Evolutionary conservation across 2,329 filamentous ascomycete species (phyloP).

Genomic region (Nemania sp.): DNA sequence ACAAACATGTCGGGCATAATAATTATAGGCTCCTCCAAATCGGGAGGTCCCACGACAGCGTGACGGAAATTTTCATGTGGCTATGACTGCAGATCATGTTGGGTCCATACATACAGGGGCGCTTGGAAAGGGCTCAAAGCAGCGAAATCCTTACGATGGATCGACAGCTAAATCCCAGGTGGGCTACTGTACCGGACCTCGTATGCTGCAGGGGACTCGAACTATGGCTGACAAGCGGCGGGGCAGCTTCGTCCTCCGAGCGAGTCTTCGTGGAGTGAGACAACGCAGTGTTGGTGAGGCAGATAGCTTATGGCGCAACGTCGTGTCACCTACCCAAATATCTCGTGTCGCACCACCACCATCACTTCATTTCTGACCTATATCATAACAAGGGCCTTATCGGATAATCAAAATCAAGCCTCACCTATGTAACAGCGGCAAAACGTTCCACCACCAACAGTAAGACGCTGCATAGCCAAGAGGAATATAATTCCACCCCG

Average conservation of each 20-base stretch:
- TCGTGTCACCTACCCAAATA: background rate
- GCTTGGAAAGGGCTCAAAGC: conserved; percentile 1
- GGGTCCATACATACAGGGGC: background rate
- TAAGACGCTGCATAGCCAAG: conserved; percentile 5
- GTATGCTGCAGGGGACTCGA: conserved; percentile 22
- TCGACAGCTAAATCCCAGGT: conserved; percentile 17
- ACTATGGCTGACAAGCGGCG: conserved; percentile 9
- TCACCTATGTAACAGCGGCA: background rate
- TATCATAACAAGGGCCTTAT: background rate
- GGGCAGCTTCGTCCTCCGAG: background rate
- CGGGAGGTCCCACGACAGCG: conserved; percentile 15
- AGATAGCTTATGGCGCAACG: background rate
- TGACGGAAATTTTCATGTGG: conserved; percentile 13
- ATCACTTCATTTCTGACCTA: background rate
- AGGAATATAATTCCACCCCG: conserved; percentile 3
- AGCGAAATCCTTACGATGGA: background rate
- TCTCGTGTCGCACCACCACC: background rate
- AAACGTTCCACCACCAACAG: conserved; percentile 6
- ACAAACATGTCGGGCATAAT: no score
- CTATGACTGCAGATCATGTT: conserved; percentile 9
- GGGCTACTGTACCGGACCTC: conserved; percentile 19
- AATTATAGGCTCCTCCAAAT: conserved; percentile 17
- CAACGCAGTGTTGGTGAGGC: background rate
- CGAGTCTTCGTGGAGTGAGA: background rate
- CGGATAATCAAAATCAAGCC: background rate